Evolutionary conservation across 768 basidiomycete genomes (phyloP), one percentile per base, ranked within the genome.

Genomic region (Tulasnella sp.): DNA sequence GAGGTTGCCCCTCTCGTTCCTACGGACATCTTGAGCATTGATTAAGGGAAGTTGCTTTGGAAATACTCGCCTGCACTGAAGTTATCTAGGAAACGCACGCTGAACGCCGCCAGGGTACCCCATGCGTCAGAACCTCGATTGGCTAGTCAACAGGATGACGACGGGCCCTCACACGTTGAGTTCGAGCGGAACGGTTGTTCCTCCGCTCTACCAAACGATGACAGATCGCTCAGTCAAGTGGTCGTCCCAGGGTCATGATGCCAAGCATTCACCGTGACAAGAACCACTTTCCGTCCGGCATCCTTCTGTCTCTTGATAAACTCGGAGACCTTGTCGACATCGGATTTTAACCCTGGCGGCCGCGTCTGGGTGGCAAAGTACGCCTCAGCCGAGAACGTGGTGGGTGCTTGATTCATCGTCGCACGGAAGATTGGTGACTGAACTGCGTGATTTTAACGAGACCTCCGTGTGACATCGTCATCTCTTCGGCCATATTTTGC

Each of bases 71-170:
- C 91, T 59, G 96, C 94, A 70, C 92, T 96, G 71, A 98, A 98
- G 73, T 99, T 98, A 68, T 98, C 94, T 27, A 99, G 76, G 69
- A 97, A 99, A 49, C 96, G 88, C 45, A 99, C 96, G 64, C 94
- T 99, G n/a, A 65, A n/a, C 62, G 57, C 60, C 41, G 37, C 25
- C 35, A 67, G 59, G 14, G 39, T 62, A 60, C 57, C 59, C 59
- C 59, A 49, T 67, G 64, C 61, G 51, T 58, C 63, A 58, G 62
- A 57, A 63, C 60, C 55, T 49, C n/a, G n/a, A n/a, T n/a, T n/a
- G n/a, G n/a, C n/a, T n/a, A n/a, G n/a, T n/a, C n/a, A n/a, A n/a
- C n/a, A n/a, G n/a, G n/a, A n/a, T n/a, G n/a, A n/a, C 27, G 53
- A 40, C 56, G 41, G 32, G 17, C 27, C 32, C 93, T 82, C 77